Percentiles rank a stretch among this genome's conserved stretches.
These are phyloP conservation scores for Polychaeton citri DNA, from an alignment of 2,329 filamentous ascomycete genomes.

Conservation along the genomic window DNA sequence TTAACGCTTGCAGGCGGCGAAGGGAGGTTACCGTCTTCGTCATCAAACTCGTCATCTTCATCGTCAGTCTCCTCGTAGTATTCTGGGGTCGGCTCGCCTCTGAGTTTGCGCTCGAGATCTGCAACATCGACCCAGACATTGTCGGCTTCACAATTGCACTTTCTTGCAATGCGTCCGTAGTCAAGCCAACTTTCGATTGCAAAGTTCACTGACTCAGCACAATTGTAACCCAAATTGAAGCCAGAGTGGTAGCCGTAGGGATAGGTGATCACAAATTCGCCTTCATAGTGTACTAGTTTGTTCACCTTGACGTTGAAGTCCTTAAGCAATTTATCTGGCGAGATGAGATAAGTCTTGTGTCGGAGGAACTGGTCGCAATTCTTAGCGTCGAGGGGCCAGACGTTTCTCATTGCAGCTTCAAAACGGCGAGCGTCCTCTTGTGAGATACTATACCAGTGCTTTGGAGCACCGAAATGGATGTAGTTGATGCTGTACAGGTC, in stretches of 20 bases:
- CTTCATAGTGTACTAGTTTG: conserved; percentile 85
- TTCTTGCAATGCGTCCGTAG: conserved; percentile 89
- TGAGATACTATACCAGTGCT: conserved; percentile 99
- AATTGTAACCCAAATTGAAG: conserved; percentile 97
- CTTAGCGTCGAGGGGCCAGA: conserved; percentile 92
- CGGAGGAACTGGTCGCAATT: conserved; percentile 91
- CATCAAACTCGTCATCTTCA: conserved; percentile 43
- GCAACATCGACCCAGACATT: conserved; percentile 97
- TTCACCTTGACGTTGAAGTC: conserved; percentile 95
- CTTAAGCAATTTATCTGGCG: conserved; percentile 70
- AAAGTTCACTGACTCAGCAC: conserved; percentile 97
- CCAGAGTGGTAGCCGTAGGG: conserved; percentile 98
- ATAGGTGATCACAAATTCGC: conserved; percentile 96
- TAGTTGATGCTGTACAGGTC: conserved; percentile 99
- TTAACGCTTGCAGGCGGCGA: conserved; percentile 66
- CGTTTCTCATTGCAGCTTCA: conserved; percentile 83
- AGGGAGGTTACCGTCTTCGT: conserved; percentile 51
- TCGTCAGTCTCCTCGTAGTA: conserved; percentile 71
- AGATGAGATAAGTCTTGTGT: conserved; percentile 96
- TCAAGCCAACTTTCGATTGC: conserved; percentile 90
- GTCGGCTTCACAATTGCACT: conserved; percentile 92
- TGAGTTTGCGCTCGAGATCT: conserved; percentile 86
- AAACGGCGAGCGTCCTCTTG: conserved; percentile 88
- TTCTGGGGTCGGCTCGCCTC: conserved; percentile 68
- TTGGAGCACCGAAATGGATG: conserved; percentile 94